phyloP scores from a whole-genome alignment of 805 yeast species.

The Metschnikowia gelsemii region DNA sequence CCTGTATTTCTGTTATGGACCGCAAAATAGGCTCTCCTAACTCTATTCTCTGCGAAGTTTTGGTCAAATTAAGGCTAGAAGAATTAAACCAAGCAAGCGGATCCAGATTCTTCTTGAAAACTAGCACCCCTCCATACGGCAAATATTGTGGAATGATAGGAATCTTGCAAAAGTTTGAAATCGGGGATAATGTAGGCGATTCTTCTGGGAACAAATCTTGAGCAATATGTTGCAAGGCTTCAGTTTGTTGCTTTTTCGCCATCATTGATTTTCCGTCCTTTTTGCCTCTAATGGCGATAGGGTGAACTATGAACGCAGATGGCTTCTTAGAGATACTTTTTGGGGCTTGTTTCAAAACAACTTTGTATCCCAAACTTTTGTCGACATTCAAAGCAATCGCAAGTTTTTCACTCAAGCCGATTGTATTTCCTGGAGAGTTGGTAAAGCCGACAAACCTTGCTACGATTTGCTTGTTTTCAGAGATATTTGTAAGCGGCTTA shows the following conservation, averaged over 20 bases:
- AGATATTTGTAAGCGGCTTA: conserved; percentile 12
- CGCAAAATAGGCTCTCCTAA: conserved; percentile 51
- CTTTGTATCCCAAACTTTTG: conserved; percentile 48
- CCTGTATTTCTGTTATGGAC: conserved; percentile 40
- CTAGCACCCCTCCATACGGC: conserved; percentile 61
- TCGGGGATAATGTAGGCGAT: conserved; percentile 30
- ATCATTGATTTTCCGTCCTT: conserved; percentile 28
- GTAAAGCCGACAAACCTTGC: conserved; percentile 50
- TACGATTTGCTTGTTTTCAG: conserved; percentile 44
- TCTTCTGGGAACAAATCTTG: conserved; percentile 20
- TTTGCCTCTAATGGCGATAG: conserved; percentile 48
- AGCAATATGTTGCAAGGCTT: conserved; percentile 22
- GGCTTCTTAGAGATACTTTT: conserved; percentile 39
- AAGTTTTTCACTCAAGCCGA: conserved; percentile 53
- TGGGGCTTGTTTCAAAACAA: conserved; percentile 50
- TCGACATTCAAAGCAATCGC: conserved; percentile 57
- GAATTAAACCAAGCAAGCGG: conserved; percentile 43
- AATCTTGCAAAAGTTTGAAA: conserved; percentile 52
- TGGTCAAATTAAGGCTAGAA: conserved; percentile 25
- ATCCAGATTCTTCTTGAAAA: conserved; percentile 48
- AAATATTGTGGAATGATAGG: conserved; percentile 49
- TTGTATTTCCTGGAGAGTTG: conserved; percentile 35
- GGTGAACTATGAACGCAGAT: conserved; percentile 49
- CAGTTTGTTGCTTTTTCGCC: conserved; percentile 29
- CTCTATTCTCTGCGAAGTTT: conserved; percentile 41